Base-by-base conservation (phyloP, 495 filamentous ascomycete genomes). In the Penicillium odoratum region DNA sequence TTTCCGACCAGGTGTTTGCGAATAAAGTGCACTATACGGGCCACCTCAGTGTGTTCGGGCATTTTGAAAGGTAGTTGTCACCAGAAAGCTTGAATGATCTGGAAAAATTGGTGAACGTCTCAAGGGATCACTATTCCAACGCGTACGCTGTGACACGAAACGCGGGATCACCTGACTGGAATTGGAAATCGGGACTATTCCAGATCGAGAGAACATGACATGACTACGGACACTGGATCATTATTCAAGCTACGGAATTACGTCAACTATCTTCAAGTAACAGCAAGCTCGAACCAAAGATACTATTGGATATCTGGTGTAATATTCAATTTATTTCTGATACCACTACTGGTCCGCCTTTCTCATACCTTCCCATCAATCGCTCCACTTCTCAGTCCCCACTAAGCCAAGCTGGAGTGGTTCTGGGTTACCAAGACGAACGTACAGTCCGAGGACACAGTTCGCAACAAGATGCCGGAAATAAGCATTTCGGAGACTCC, bases 41-140 rank as follows among this genome's bases (percentile, higher is more conserved):
- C 88, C 55, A 98, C 86, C 79, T 94, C 90, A 25, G 87, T 88
- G 50, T 93, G 86, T 53, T 94, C 90, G 58, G 90, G 90, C 90
- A 94, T 94, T 10, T 45, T 55, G 8, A 18, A 5, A n/a, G 2
- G 29, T 11, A 33, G 26, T 25, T 46, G 10, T 10, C 9, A 25
- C 25, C 2, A 46, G 7, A 28, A 26, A 3, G 10, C 9, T 46
- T 15, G 25, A 45, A 46, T 46, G 7, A 13, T 42, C 73, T 36
- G 47, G n/a, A 31, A 40, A 36, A 48, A 29, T 18, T 5, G 38
- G 13, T 46, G 26, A 46, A 33, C 10, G 15, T 21, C 21, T n/a
- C 15, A 29, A 34, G 44, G 44, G 46, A 30, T 16, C 11, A 16
- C 33, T 26, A 18, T 18, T 15, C 18, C 38, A 51, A 58, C 58